These are phyloP conservation scores for Phlyctochytrium planicorne DNA, from an alignment of 192 early-diverging fungal genomes.

Conservation along the genomic window DNA sequence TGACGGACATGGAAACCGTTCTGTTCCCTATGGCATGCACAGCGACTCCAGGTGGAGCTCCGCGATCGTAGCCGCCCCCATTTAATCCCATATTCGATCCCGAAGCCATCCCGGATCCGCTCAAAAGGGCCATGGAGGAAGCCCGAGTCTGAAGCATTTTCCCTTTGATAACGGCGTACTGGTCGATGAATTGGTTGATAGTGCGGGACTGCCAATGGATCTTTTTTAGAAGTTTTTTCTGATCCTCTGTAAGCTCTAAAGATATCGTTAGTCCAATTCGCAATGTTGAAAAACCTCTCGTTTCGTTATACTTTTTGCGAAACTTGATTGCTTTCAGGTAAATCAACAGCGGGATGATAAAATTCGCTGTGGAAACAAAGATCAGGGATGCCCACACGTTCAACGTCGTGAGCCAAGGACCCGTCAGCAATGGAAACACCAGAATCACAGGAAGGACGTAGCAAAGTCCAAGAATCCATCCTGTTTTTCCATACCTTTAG, in stretches of 20 bases:
- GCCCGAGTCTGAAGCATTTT: neutral
- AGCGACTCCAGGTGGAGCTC: too few relatives aligned
- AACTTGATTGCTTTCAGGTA: slow-evolving; percentile 48
- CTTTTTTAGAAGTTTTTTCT: slow-evolving; percentile 18
- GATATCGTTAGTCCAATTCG: neutral
- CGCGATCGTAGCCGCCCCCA: too few relatives aligned
- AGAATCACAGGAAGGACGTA: slow-evolving; percentile 40
- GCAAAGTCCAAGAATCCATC: slow-evolving; percentile 15
- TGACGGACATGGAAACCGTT: too few relatives aligned
- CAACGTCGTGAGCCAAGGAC: slow-evolving; percentile 24
- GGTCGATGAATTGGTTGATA: slow-evolving; percentile 49
- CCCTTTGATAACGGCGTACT: slow-evolving; percentile 8
- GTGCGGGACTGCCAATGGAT: slow-evolving; percentile 41
- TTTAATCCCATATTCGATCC: too few relatives aligned
- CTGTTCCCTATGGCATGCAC: too few relatives aligned
- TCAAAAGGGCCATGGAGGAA: neutral
- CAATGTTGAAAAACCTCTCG: slow-evolving; percentile 14
- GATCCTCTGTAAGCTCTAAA: slow-evolving; percentile 26
- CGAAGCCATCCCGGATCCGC: too few relatives aligned
- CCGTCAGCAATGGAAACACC: slow-evolving; percentile 35
- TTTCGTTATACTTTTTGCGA: slow-evolving; percentile 38
- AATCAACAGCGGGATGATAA: slow-evolving; percentile 47
- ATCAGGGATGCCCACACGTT: slow-evolving; percentile 41
- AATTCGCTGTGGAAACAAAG: slow-evolving; percentile 47
- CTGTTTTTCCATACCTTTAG: too few relatives aligned